Base-by-base conservation (phyloP, 345 rosid species). In the Populus deltoides region DNA sequence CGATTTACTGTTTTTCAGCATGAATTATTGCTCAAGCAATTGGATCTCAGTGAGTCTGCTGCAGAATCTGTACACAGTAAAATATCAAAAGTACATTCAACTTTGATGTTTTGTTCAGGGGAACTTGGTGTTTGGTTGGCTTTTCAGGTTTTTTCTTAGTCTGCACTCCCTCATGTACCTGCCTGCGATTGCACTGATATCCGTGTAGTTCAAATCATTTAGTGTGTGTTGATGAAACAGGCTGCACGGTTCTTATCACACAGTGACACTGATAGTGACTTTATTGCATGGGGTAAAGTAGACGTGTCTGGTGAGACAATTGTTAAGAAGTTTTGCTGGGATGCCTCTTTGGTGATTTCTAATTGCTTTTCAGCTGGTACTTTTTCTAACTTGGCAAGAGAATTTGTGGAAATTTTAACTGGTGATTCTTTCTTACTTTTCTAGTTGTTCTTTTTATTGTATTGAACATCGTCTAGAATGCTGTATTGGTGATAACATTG, bases 101-200 rank as follows among this genome's bases (percentile, higher is more conserved):
- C 79, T 43, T 79, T 96, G 66, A 49, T 84, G 29, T 89, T 81
- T 81, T 96, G 99, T 83, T 79, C 91, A 82, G 85, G 80, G 22
- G 90, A 92, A 22, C 94, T 92, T 20, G 99, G 99, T 24, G 83
- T 88, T 71, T 92, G 88, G 93, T 81, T 90, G 83, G 94, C 99
- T 41, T 83, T 51, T 29, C 92, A 92, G 99, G 99, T 95, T 84
- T 31, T 35, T 68, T 35, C 77, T 73, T 66, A 31, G n/a, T 70
- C 16, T 73, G 33, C 51, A 16, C 66, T 61, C 62, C 5, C 31
- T 73, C 10, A 31, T 65, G 41, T 74, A 29, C 65, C 29, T 59
- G 29, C 29, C 51, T 31, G 39, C 69, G 70, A 33, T 55, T 72
- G 39, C 39, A 62, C 13, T 66, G 41, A 1, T 20, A 83, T 65